A percentile compares a stretch with the other conserved stretches of the same genome.
Evolutionary conservation across 2,329 filamentous ascomycete genomes (phyloP).

Genomic region (Cladosporium sp.): DNA sequence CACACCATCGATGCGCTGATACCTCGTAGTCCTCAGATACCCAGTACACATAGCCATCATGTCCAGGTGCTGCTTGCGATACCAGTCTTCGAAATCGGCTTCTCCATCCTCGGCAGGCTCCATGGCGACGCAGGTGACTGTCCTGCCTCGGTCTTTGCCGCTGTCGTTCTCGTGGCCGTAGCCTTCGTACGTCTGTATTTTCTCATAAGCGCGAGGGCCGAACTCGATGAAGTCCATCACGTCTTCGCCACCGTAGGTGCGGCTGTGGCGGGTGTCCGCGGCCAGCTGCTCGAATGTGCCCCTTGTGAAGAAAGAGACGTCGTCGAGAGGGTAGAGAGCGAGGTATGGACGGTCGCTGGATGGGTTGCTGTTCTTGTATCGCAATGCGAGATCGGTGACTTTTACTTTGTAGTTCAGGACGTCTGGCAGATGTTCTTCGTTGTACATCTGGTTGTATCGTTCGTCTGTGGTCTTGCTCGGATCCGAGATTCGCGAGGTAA

Average conservation of each 20-base stretch:
- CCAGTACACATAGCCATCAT: conserved; percentile 21
- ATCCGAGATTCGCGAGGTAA: background rate
- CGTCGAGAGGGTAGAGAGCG: conserved; percentile 17
- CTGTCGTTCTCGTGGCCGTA: conserved; percentile 8
- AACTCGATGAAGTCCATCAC: conserved; percentile 14
- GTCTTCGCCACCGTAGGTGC: conserved; percentile 13
- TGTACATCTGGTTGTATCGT: conserved; percentile 13
- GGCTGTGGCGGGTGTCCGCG: conserved; percentile 7
- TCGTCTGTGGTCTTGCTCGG: background rate
- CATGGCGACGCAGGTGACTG: conserved; percentile 18
- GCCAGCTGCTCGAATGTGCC: conserved; percentile 10
- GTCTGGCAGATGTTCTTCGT: conserved; percentile 14
- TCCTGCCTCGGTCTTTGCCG: conserved; percentile 9
- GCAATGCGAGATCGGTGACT: conserved; percentile 14
- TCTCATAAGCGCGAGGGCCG: conserved; percentile 14
- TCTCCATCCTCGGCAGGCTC: conserved; percentile 22
- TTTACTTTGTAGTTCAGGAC: conserved; percentile 3
- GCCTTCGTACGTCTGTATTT: conserved; percentile 20
- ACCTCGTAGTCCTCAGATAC: conserved; percentile 23
- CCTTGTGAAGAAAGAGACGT: conserved; percentile 9
- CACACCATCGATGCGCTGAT: conserved; percentile 16
- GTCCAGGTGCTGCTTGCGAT: conserved; percentile 25
- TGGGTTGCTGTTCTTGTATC: conserved; percentile 17
- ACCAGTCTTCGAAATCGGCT: conserved; percentile 26
- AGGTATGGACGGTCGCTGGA: conserved; percentile 15